phyloP scores from a whole-genome alignment of 768 basidiomycete species.

The Phaeotremella skinneri region DNA sequence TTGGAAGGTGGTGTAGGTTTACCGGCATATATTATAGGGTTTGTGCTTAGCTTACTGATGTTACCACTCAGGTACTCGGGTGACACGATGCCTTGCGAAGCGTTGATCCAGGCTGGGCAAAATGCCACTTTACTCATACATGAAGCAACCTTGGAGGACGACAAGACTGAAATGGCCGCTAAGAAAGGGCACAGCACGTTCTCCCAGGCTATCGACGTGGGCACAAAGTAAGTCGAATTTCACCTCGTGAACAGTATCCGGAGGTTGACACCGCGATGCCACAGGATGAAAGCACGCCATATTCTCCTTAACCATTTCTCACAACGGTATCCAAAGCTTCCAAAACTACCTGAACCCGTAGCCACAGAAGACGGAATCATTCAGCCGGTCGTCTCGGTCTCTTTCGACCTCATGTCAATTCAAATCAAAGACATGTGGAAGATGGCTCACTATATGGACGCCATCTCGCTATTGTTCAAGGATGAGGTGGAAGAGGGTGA shows the following conservation, averaged over 20 bases:
- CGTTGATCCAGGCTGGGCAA: constrained; percentile 64
- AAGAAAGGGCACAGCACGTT: constrained; percentile 86
- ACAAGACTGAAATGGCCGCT: constrained; percentile 68
- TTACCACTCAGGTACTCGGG: constrained; percentile 72
- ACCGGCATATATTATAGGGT: not conserved
- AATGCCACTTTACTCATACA: constrained; percentile 82
- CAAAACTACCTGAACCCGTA: constrained; percentile 55
- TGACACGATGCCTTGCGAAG: constrained; percentile 76
- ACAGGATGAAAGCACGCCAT: constrained; percentile 78
- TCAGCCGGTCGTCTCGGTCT: constrained; percentile 63
- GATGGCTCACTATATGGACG: constrained; percentile 69
- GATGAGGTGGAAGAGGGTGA: constrained; percentile 48
- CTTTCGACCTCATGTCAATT: constrained; percentile 75
- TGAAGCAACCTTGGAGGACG: constrained; percentile 89
- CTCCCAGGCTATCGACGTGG: constrained; percentile 79
- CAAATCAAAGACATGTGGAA: constrained; percentile 81
- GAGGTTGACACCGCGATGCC: constrained; percentile 1
- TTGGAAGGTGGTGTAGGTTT: constrained; percentile 72
- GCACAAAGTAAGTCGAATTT: constrained; percentile 59
- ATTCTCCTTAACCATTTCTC: constrained; percentile 95
- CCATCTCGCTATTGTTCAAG: constrained; percentile 58
- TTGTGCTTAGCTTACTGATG: constrained; percentile 3
- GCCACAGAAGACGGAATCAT: constrained; percentile 35
- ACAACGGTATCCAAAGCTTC: constrained; percentile 85
- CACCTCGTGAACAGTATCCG: not conserved